phyloP scores from a whole-genome alignment of 2,329 filamentous ascomycete genomes.

The Amphichorda felina region DNA sequence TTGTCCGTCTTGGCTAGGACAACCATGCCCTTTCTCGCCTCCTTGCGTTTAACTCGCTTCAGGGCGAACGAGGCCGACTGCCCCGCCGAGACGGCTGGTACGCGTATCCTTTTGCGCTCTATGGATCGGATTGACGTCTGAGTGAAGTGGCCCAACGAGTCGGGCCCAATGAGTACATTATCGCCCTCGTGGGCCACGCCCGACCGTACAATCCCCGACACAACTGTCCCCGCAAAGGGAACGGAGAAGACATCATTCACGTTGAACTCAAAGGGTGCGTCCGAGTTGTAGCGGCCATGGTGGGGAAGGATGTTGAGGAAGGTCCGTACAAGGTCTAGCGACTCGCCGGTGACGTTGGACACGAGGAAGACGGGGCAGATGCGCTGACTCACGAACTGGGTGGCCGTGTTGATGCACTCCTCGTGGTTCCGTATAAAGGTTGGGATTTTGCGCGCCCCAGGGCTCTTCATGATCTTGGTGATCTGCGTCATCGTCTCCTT shows the following conservation, averaged over 20 bases:
- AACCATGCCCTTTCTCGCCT: slow-evolving; percentile 97
- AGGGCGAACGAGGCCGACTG: slow-evolving; percentile 90
- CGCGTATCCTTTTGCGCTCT: slow-evolving; percentile 83
- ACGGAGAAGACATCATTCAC: slow-evolving; percentile 98
- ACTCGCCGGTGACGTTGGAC: slow-evolving; percentile 91
- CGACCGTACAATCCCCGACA: slow-evolving; percentile 84
- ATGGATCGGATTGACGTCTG: slow-evolving; percentile 84
- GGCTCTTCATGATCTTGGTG: slow-evolving; percentile 85
- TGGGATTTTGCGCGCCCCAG: slow-evolving; percentile 87
- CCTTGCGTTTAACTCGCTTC: slow-evolving; percentile 76
- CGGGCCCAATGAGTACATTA: slow-evolving; percentile 76
- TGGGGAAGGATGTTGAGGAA: slow-evolving; percentile 95
- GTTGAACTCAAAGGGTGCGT: slow-evolving; percentile 85
- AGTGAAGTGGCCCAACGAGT: slow-evolving; percentile 80
- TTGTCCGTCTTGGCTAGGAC: slow-evolving; percentile 75
- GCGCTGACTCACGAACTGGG: slow-evolving; percentile 86
- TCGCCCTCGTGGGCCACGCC: slow-evolving; percentile 88
- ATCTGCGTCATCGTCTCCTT: slow-evolving; percentile 88
- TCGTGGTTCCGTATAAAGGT: slow-evolving; percentile 89
- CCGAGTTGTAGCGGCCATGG: slow-evolving; percentile 81
- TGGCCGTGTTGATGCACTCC: slow-evolving; percentile 88
- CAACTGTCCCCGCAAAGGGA: slow-evolving; percentile 91
- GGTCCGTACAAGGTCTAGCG: slow-evolving; percentile 77
- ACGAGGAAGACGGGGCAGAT: slow-evolving; percentile 98
- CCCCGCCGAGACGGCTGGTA: slow-evolving; percentile 78